Conservation (phyloP, 495 filamentous ascomycete genomes). For the Daldinia concentrica region DNA sequence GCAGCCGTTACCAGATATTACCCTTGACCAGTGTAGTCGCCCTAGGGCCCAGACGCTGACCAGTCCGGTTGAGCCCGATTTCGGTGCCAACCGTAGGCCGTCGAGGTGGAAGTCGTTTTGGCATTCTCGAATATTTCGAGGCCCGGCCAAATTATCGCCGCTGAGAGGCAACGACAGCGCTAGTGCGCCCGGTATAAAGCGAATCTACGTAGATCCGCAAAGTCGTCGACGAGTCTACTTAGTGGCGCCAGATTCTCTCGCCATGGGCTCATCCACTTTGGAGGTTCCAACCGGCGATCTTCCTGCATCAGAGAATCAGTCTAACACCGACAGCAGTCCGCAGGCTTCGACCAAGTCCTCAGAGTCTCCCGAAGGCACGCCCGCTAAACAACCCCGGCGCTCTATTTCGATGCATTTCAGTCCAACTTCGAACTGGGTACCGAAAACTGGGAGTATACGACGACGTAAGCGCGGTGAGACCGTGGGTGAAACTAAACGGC, state of each 20-base stretch:
- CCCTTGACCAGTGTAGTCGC: slow-evolving; percentile 48
- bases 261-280: slow-evolving; percentile 22
- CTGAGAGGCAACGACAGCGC: slow-evolving; percentile 28
- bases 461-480: slow-evolving; percentile 55
- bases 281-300: slow-evolving; percentile 21
- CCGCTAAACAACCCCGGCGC: slow-evolving; percentile 54
- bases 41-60: slow-evolving; percentile 40
- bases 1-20: slow-evolving; percentile 43
- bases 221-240: slow-evolving; percentile 36
- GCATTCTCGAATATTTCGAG: slow-evolving; percentile 46
- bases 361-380: slow-evolving; percentile 42
- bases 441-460: slow-evolving; percentile 59
- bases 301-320: slow-evolving; percentile 9
- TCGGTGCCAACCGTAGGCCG: slow-evolving; percentile 23
- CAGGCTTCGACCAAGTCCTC: slow-evolving; percentile 36
- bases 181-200: slow-evolving; percentile 22
- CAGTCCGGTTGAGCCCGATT: slow-evolving; percentile 20
- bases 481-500: slow-evolving; percentile 52
- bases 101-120: slow-evolving; percentile 60
- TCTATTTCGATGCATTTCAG: slow-evolving; percentile 65
- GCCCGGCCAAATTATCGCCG: slow-evolving; percentile 24
- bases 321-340: slow-evolving; percentile 37
- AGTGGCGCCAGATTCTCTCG: slow-evolving; percentile 33
- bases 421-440: slow-evolving; percentile 60
- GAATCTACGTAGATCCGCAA: slow-evolving; percentile 39